Percentiles rank a stretch among this genome's conserved stretches.
Evolutionary conservation across 768 basidiomycete species (phyloP).

Genomic region (Mycena crocata): DNA sequence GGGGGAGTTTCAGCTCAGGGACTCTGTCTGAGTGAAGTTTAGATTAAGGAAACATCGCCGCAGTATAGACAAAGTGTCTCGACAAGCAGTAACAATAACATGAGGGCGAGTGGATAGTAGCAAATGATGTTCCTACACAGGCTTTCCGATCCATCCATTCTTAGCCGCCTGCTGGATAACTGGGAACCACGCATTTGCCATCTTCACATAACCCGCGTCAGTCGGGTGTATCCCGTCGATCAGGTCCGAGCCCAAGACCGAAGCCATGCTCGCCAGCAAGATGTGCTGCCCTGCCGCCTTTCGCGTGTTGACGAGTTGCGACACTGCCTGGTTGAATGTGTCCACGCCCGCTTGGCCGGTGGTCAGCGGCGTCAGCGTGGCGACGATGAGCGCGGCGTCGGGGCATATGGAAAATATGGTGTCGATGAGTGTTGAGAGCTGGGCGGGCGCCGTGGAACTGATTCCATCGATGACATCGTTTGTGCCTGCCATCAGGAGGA

Average conservation of each 20-base stretch:
- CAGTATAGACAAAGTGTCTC: too few relatives aligned
- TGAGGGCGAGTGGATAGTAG: too few relatives aligned
- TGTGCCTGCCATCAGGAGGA: constrained; percentile 34
- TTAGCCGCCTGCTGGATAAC: constrained; percentile 22
- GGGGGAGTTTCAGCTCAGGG: too few relatives aligned
- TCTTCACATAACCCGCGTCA: constrained; percentile 30
- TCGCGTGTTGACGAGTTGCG: constrained; percentile 16
- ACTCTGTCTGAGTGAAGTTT: too few relatives aligned
- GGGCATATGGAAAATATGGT: constrained; percentile 20
- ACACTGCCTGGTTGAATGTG: constrained; percentile 17
- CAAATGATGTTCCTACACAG: not conserved
- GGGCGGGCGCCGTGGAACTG: not conserved
- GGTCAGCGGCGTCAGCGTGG: constrained; percentile 22
- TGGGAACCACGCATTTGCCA: constrained; percentile 30
- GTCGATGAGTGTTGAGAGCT: constrained; percentile 19
- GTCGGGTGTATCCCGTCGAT: constrained; percentile 31
- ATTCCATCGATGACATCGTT: constrained; percentile 22
- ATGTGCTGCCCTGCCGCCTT: constrained; percentile 29
- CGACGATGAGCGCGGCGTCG: constrained; percentile 29
- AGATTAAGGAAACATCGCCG: too few relatives aligned
- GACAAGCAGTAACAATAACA: too few relatives aligned
- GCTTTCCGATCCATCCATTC: constrained; percentile 30
- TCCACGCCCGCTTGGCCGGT: constrained; percentile 11
- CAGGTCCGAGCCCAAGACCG: constrained; percentile 16
- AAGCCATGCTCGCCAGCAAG: constrained; percentile 20